Conservation (phyloP, 1,284 basidiomycete genomes). For the Rhodotorula sp. region DNA sequence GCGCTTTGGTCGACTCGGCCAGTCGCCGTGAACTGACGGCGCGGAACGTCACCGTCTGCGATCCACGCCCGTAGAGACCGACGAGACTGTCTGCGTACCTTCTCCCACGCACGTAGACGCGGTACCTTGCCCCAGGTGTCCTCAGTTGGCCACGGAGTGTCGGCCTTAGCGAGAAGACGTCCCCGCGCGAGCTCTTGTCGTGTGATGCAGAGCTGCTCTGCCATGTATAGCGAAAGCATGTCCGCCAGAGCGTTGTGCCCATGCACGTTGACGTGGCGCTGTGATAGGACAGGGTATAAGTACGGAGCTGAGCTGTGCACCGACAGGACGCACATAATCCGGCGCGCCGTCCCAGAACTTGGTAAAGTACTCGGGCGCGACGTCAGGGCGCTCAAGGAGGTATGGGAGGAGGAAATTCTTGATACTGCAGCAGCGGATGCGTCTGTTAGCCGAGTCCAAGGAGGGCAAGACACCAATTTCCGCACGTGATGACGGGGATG, state of each 20-base stretch:
- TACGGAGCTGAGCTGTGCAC: background rate
- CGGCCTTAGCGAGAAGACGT: background rate
- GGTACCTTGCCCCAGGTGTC: slow-evolving; percentile 17
- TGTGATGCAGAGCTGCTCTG: slow-evolving; percentile 24
- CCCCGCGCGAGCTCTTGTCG: background rate
- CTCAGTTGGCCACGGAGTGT: slow-evolving; percentile 12
- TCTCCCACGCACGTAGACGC: slow-evolving; percentile 3
- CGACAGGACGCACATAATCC: slow-evolving; percentile 1
- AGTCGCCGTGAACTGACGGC: background rate
- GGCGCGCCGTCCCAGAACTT: background rate
- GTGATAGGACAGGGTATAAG: background rate
- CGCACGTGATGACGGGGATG: slow-evolving; percentile 15
- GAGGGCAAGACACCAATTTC: background rate
- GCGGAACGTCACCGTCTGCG: background rate
- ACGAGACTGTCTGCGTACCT: background rate
- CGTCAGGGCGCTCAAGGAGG: slow-evolving; percentile 11
- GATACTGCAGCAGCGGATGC: background rate
- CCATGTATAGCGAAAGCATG: slow-evolving; percentile 27
- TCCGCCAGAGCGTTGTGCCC: slow-evolving; percentile 21
- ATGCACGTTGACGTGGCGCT: slow-evolving; percentile 17
- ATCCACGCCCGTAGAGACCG: background rate
- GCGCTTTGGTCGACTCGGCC: background rate
- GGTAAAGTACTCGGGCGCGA: slow-evolving; percentile 11
- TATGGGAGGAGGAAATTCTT: slow-evolving; percentile 24
- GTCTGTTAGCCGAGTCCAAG: background rate